Base-by-base conservation (phyloP, 2,329 filamentous ascomycete genomes). In the Microsporum canis region DNA sequence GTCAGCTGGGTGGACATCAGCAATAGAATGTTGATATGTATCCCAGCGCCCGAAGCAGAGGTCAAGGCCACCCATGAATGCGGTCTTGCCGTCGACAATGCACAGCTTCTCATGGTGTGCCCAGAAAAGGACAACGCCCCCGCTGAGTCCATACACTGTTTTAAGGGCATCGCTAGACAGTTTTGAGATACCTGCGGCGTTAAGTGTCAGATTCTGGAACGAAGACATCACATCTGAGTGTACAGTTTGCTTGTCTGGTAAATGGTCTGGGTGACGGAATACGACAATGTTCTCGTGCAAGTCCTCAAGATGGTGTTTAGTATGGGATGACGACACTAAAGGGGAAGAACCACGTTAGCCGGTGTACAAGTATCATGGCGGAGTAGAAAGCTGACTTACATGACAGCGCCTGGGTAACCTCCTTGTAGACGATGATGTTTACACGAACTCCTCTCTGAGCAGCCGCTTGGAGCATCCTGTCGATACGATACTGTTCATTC, bases 21-120 rank as follows among this genome's bases (percentile, higher is more conserved):
- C 82, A 12, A 96, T 80, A 0, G 86, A 82, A 74, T 97, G 94
- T 69, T 95, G 89, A 65, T 88, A 84, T 60, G 83, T 82, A 69
- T 99, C 94, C 91, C 91, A 97, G 59, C 94, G 84, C 6, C 94
- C 94, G 71, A 96, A 99, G 73, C 94, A 99, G 36, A 97, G 78
- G 75, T 99, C 94, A 4, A 99, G 79, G 0, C 94, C 94, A 59
- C 94, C 94, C 62, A 97, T 92, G 70, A 97, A 97, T 12, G 91
- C 94, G 67, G 92, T 76, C 14, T 86, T 82, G 70, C 95, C 95
- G 75, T 97, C 94, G 59, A 97, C 88, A 17, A 99, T 88, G 60
- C 97, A 88, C 70, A 96, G 95, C 72, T 99, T 99, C 69, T 99
- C 94, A 71, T 99, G 94, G 71, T 99, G 94, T 0, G 94, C 94